Conservation (phyloP, 305 asterid species). For the Fraxinus platypoda region DNA sequence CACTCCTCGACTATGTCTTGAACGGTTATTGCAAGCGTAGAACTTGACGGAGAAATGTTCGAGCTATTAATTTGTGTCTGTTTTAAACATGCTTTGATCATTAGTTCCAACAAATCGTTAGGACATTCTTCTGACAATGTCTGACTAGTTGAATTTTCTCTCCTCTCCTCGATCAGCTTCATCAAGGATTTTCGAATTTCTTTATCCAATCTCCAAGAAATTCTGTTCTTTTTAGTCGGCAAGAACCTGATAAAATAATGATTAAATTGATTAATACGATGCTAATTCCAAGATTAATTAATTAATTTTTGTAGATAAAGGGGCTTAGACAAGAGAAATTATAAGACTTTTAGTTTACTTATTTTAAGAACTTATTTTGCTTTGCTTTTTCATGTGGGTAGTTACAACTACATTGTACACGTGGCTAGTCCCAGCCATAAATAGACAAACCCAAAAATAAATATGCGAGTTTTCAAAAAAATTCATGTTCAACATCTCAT, state of each 20-base stretch:
- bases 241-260: conserved; percentile 50
- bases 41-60: neutral
- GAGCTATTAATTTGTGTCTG: neutral
- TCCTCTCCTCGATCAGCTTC: conserved; percentile 63
- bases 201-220: conserved; percentile 84
- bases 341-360: neutral
- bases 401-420: neutral
- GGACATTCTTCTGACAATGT: conserved; percentile 63
- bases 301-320: neutral
- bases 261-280: neutral
- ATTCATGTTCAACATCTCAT: too few relatives aligned
- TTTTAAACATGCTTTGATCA: conserved; percentile 59
- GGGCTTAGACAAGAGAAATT: neutral
- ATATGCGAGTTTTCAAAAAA: too few relatives aligned
- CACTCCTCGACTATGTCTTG: conserved; percentile 91
- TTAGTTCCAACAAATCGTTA: conserved; percentile 71
- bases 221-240: conserved; percentile 79
- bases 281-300: conserved; percentile 22
- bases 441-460: neutral
- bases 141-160: conserved; percentile 26
- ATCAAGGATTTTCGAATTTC: conserved; percentile 62
- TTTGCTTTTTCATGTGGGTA: neutral
- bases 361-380: neutral
- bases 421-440: neutral
- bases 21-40: conserved; percentile 37